A percentile compares a stretch with the other conserved stretches of the same genome.
These are phyloP conservation scores for Ceratobasidium sp. DNA, from an alignment of 1,284 basidiomycete genomes.

Conservation along the genomic window DNA sequence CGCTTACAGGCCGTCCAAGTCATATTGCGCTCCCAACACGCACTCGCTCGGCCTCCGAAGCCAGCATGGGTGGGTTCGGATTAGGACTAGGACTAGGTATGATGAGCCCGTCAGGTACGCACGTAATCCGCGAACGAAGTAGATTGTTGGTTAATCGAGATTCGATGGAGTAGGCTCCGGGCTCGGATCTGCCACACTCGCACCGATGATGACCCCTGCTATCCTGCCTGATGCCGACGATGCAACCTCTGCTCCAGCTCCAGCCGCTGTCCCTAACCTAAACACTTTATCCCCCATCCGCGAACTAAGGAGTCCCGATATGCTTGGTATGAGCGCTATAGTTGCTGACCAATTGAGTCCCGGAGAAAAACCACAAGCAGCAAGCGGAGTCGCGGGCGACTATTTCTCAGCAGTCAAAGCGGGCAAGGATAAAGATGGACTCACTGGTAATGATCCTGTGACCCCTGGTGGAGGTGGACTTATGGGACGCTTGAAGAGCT, in stretches of 20 bases:
- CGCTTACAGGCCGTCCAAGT: slow-evolving; percentile 25
- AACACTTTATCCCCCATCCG: slow-evolving; percentile 15
- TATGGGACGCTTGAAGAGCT: slow-evolving; percentile 83
- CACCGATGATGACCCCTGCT: slow-evolving; percentile 52
- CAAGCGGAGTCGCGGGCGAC: slow-evolving; percentile 9
- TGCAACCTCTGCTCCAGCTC: slow-evolving; percentile 47
- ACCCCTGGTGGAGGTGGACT: slow-evolving; percentile 73
- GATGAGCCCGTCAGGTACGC: slow-evolving; percentile 16
- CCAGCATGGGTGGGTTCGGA: slow-evolving; percentile 30
- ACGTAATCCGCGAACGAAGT: neutral
- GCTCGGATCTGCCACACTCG: slow-evolving; percentile 28
- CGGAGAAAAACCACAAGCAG: neutral
- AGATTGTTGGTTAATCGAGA: too few relatives aligned
- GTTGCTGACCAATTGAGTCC: neutral
- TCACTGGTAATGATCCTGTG: slow-evolving; percentile 9
- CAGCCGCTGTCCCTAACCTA: neutral
- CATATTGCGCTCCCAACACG: slow-evolving; percentile 32
- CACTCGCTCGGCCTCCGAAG: slow-evolving; percentile 31
- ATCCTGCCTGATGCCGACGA: slow-evolving; percentile 54
- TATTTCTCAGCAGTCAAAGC: slow-evolving; percentile 37
- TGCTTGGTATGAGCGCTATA: neutral
- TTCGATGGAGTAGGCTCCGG: slow-evolving; percentile 12
- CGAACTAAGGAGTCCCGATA: neutral
- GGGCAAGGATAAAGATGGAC: slow-evolving; percentile 13
- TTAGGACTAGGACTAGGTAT: slow-evolving; percentile 27